These are phyloP conservation scores for Pichia sp. DNA, from an alignment of 1,139 yeast species.

Conservation along the genomic window DNA sequence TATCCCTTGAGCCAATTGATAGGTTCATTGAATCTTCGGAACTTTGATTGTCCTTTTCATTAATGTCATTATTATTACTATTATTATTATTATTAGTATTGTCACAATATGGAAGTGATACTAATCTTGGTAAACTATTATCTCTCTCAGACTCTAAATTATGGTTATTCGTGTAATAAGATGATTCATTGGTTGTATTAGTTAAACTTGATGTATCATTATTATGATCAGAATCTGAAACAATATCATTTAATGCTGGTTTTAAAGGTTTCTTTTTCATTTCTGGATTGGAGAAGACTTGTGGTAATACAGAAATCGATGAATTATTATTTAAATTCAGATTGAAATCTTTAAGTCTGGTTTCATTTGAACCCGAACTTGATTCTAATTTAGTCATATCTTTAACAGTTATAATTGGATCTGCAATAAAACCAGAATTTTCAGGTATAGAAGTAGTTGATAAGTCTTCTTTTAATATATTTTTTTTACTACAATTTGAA, in stretches of 20 bases:
- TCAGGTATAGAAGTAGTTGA: conserved; percentile 1
- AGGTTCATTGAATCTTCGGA: no score
- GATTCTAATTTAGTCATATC: background rate
- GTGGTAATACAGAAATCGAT: conserved; percentile 3
- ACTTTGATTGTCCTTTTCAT: no score
- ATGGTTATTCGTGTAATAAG: no score
- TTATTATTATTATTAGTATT: no score
- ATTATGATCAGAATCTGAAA: background rate
- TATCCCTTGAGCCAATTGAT: no score
- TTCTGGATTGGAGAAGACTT: background rate
- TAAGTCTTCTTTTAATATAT: background rate
- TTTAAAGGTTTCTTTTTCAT: background rate
- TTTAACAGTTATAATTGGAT: background rate
- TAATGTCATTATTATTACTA: no score
- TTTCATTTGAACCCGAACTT: background rate
- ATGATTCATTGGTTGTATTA: no score
- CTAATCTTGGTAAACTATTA: no score
- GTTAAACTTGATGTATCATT: background rate
- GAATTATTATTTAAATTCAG: conserved; percentile 10
- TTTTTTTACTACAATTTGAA: background rate
- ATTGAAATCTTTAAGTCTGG: conserved; percentile 2
- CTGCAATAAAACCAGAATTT: background rate
- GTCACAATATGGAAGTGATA: no score
- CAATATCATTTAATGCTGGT: background rate
- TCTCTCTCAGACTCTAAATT: no score